Base-by-base conservation (phyloP, 2,329 filamentous ascomycete genomes). In the Aspergillus proliferans region DNA sequence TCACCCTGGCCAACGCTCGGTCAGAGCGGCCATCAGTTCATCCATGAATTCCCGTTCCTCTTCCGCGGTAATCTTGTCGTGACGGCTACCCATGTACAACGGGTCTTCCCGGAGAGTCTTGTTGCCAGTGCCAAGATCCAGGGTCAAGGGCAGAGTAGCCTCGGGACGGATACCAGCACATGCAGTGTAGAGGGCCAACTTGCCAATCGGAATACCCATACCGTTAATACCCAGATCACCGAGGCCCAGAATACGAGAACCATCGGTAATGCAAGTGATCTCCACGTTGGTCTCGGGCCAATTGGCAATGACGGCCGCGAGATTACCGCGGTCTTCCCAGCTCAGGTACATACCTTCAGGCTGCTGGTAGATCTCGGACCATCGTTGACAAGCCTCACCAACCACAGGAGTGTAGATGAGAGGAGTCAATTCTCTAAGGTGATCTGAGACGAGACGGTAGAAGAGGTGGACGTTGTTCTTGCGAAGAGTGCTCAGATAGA, bases 301-400 rank as follows among this genome's bases (percentile, higher is more conserved):
- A 72, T 97, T 97, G 65, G 84, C 78, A 58, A 97, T 84, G 68
- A 97, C 91, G 42, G 87, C 85, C 62, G 84, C 83, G 56, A 97
- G 88, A 54, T 92, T 89, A 65, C 91, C 93, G 57, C 88, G 85
- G 76, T 98, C 92, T 72, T 89, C 87, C 73, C 88, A 96, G 52
- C 91, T 96, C 57, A 98, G 87, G 76, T 97, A 98, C 72, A 97
- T 81, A 76, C 87, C 90, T 78, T 97, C 93, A 19, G 93, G 91
- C 59, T 91, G 87, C 52, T 91, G 94, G 77, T 95, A 97, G 61
- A 97, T 83, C 62, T 92, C 89, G 36, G 91, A 95, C 82, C 95
- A 98, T 73, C 92, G 86, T 67, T 95, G 78, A 76, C 93, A 98
- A 58, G 95, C 93, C 69, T 97, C 92, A 63, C 93, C 93, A 62